Percentiles rank a stretch among this genome's conserved stretches.
These are phyloP conservation scores for Pelargonium cotyledonis DNA, from an alignment of 441 rosid species.

Conservation along the genomic window DNA sequence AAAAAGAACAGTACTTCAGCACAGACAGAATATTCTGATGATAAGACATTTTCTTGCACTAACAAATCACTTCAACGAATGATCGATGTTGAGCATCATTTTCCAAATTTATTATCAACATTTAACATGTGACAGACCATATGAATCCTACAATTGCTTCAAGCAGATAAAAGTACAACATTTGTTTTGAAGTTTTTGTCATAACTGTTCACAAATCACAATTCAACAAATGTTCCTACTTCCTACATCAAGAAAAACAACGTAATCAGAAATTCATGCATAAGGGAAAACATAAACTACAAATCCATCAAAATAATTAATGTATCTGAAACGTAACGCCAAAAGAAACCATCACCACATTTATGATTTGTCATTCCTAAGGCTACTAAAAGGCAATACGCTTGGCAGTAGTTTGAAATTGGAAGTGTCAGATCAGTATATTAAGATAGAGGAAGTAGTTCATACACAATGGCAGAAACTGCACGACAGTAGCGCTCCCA, in stretches of 20 bases:
- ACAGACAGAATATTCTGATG: background rate
- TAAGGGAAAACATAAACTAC: background rate
- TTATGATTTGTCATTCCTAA: background rate
- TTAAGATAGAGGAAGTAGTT: slow-evolving; percentile 5
- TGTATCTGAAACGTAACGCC: background rate
- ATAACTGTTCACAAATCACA: background rate
- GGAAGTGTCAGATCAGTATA: background rate
- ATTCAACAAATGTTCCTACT: background rate
- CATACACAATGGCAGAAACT: slow-evolving; percentile 79
- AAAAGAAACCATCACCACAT: background rate
- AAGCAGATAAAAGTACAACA: background rate
- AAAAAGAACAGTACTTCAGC: background rate
- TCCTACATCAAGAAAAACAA: background rate
- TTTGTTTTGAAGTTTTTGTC: background rate
- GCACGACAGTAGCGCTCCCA: slow-evolving; percentile 96
- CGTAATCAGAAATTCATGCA: background rate
- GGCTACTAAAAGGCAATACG: background rate
- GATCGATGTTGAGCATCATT: background rate
- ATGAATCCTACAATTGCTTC: background rate
- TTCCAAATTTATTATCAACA: background rate
- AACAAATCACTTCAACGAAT: background rate
- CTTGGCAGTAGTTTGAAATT: background rate
- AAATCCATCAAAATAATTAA: background rate
- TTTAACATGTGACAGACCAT: no score
- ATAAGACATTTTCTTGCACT: background rate